Evolutionary conservation across 2,329 filamentous ascomycete genomes (phyloP).

Genomic region (Aspergillus tubingensis): DNA sequence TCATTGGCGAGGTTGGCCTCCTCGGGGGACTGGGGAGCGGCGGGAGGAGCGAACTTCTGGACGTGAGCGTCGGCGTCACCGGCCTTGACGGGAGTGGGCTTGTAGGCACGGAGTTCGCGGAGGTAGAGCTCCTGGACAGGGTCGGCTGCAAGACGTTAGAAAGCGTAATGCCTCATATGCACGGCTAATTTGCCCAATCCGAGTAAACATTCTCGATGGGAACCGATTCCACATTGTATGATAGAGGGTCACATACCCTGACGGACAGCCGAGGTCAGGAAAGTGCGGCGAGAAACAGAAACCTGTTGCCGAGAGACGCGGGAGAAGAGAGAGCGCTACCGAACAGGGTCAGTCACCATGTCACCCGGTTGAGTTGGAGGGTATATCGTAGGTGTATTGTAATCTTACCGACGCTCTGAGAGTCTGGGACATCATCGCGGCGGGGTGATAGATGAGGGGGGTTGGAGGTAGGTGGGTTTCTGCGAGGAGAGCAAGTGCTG

Average conservation of each 20-base stretch:
- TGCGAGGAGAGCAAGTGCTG: constrained; percentile 24
- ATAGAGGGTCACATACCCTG: constrained; percentile 55
- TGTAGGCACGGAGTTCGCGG: constrained; percentile 93
- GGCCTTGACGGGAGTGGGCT: constrained; percentile 78
- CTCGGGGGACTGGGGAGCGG: constrained; percentile 84
- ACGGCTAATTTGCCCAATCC: background rate
- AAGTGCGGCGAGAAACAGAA: constrained; percentile 61
- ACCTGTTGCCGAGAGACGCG: constrained; percentile 61
- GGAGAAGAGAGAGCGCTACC: constrained; percentile 62
- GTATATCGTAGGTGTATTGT: background rate
- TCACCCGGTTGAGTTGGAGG: background rate
- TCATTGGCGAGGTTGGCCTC: constrained; percentile 90
- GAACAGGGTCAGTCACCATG: constrained; percentile 17
- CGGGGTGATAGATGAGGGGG: constrained; percentile 32
- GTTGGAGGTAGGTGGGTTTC: constrained; percentile 23
- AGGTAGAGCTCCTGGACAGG: constrained; percentile 98
- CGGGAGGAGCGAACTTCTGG: constrained; percentile 79
- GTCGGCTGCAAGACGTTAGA: constrained; percentile 67
- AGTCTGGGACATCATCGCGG: constrained; percentile 62
- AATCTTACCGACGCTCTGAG: constrained; percentile 61
- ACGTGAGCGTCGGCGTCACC: constrained; percentile 88
- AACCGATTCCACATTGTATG: constrained; percentile 19
- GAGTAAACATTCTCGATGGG: constrained; percentile 18
- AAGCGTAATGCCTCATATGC: constrained; percentile 8
- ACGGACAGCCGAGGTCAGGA: constrained; percentile 63